These are phyloP conservation scores for Lactarius hatsudake DNA, from an alignment of 768 basidiomycete genomes.

Conservation along the genomic window DNA sequence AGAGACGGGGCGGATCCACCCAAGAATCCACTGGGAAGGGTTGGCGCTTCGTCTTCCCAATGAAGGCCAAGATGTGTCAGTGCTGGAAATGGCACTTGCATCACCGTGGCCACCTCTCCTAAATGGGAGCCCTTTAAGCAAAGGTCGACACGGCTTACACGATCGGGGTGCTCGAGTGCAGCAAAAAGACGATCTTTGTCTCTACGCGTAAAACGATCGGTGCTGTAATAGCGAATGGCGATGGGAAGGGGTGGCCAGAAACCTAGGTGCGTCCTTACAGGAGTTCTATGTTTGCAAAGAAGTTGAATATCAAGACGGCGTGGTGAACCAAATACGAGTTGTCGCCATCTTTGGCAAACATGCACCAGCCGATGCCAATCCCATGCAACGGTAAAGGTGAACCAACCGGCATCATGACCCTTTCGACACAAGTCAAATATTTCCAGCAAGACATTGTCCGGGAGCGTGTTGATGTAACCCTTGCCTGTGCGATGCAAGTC, in stretches of 20 bases:
- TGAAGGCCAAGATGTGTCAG: background rate
- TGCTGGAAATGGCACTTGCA: background rate
- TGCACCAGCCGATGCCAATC: background rate
- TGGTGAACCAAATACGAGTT: background rate
- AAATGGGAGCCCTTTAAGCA: background rate
- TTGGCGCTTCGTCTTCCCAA: background rate
- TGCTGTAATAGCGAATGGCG: background rate
- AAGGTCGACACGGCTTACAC: background rate
- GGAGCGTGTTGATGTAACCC: background rate
- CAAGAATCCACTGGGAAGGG: background rate
- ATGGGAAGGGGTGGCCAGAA: background rate
- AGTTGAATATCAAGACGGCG: background rate
- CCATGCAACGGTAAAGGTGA: too few relatives aligned
- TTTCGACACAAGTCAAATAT: too few relatives aligned
- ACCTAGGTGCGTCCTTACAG: too few relatives aligned
- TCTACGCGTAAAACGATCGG: too few relatives aligned
- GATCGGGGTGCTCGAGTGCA: background rate
- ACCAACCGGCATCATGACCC: too few relatives aligned
- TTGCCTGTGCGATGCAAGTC: background rate
- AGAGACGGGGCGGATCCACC: background rate
- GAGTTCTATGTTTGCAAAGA: background rate
- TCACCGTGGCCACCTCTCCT: background rate
- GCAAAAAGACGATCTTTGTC: background rate
- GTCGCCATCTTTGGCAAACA: background rate
- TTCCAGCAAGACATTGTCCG: too few relatives aligned